phyloP scores from a whole-genome alignment of 495 filamentous ascomycete genomes.

The Tuber borchii region DNA sequence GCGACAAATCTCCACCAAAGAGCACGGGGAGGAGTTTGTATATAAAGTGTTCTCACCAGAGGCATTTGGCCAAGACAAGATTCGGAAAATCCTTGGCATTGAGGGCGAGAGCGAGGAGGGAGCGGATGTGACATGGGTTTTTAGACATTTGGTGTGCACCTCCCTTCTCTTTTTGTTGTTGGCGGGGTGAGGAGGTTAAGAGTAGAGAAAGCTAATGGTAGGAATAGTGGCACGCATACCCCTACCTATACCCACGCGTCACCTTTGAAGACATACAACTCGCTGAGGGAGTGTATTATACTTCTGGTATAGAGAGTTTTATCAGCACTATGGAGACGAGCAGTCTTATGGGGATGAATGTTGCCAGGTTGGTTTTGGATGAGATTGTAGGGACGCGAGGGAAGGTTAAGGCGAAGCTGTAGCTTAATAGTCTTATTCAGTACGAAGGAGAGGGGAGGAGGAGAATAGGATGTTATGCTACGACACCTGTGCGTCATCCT shows the following conservation, averaged over 20 bases:
- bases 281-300: slow-evolving; percentile 71
- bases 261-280: slow-evolving; percentile 80
- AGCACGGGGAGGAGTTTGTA: slow-evolving; percentile 61
- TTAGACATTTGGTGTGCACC: neutral
- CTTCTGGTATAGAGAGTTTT: slow-evolving; percentile 86
- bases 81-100: slow-evolving; percentile 20
- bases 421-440: neutral
- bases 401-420: slow-evolving; percentile 23
- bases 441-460: neutral
- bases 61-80: slow-evolving; percentile 44
- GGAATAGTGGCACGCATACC: slow-evolving; percentile 80
- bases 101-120: slow-evolving; percentile 17
- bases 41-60: slow-evolving; percentile 94
- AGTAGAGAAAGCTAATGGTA: slow-evolving; percentile 62
- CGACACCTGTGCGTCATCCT: neutral
- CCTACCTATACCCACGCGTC: slow-evolving; percentile 69
- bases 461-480: neutral
- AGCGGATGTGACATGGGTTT: slow-evolving; percentile 21
- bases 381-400: slow-evolving; percentile 49
- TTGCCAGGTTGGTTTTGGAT: slow-evolving; percentile 70
- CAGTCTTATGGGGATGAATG: slow-evolving; percentile 89
- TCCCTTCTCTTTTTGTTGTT: neutral
- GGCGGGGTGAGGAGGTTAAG: slow-evolving; percentile 9
- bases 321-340: slow-evolving; percentile 99
- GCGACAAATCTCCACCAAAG: slow-evolving; percentile 55